Base-by-base conservation (phyloP, 805 yeast genomes). In the Yarrowia keelungensis region DNA sequence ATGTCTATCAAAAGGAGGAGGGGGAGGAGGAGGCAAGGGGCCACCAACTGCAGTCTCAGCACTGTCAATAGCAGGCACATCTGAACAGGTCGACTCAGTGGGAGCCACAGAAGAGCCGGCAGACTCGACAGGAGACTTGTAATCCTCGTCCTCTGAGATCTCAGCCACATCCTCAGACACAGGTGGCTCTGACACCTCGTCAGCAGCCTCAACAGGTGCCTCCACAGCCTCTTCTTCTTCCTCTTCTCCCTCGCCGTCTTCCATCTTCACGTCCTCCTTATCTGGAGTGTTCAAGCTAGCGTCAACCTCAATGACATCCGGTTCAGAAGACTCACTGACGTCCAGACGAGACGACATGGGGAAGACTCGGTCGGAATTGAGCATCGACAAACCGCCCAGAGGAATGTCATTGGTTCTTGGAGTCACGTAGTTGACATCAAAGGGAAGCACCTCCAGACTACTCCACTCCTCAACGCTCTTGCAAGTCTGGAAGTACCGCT, bases 221-320 rank as follows among this genome's bases (percentile, higher is more conserved):
- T 36, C 47, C 14, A 10, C n/a, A 5, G 3, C 38, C n/a, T 8
- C 36, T 46, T 39, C 38, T 22, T 15, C 36, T 5, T 53, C 36
- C 11, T 41, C 64, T n/a, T 15, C 53, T 36, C 9, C 41, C 5
- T 19, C 15, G 22, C 46, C 66, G 5, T 22, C 54, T 46, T 67
- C 59, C 46, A 68, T 59, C 35, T 59, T 59, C 32, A 45, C 65
- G 14, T 59, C 65, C 19, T 59, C 65, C 49, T 56, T 56, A 14
- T 59, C 65, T 5, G 51, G 65, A 36, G 65, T 35, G 42, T 59
- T 45, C 19, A 45, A 15, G 12, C 46, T 35, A 8, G 16, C 65
- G 35, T 59, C 65, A 35, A 59, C n/a, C 42, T 43, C 65, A 45
- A 59, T 59, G 16, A 16, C 46, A n/a, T 59, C 65, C 14, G 50